phyloP scores from a whole-genome alignment of 1,284 basidiomycete genomes.

The Leccinum huronense region DNA sequence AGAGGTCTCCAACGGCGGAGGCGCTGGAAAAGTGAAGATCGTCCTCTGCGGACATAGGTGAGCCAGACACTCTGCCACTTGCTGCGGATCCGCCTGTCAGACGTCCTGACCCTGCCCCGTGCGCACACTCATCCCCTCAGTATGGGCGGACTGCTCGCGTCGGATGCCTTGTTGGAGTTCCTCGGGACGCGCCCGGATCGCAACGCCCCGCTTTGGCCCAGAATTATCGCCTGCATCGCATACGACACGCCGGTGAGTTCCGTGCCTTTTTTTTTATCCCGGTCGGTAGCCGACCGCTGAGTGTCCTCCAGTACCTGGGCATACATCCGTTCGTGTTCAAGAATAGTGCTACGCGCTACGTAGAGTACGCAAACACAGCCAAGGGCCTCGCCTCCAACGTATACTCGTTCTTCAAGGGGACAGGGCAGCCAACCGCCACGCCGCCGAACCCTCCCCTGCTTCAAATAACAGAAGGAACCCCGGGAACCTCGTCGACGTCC shows the following conservation, averaged over 20 bases:
- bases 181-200: slow-evolving; percentile 60
- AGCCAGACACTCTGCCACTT: slow-evolving; percentile 17
- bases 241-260: slow-evolving; percentile 86
- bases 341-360: slow-evolving; percentile 76
- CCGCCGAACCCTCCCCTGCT: slow-evolving; percentile 27
- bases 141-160: slow-evolving; percentile 88
- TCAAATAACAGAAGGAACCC: slow-evolving; percentile 29
- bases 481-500: slow-evolving; percentile 25
- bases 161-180: slow-evolving; percentile 80
- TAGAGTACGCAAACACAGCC: slow-evolving; percentile 70
- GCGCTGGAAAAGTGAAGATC: slow-evolving; percentile 77
- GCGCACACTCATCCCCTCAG: slow-evolving; percentile 39
- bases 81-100: background rate
- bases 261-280: slow-evolving; percentile 1
- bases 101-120: background rate
- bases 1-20: slow-evolving; percentile 70
- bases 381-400: slow-evolving; percentile 56
- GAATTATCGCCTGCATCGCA: slow-evolving; percentile 76
- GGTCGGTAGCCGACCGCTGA: background rate
- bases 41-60: slow-evolving; percentile 92
- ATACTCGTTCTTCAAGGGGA: slow-evolving; percentile 48
- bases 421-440: slow-evolving; percentile 37
- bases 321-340: slow-evolving; percentile 87
- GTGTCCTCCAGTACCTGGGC: slow-evolving; percentile 70
- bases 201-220: slow-evolving; percentile 76